Percentiles rank a stretch among this genome's conserved stretches.
Conservation (phyloP, 176 grass and related monocot species). For the Themeda triandra region DNA sequence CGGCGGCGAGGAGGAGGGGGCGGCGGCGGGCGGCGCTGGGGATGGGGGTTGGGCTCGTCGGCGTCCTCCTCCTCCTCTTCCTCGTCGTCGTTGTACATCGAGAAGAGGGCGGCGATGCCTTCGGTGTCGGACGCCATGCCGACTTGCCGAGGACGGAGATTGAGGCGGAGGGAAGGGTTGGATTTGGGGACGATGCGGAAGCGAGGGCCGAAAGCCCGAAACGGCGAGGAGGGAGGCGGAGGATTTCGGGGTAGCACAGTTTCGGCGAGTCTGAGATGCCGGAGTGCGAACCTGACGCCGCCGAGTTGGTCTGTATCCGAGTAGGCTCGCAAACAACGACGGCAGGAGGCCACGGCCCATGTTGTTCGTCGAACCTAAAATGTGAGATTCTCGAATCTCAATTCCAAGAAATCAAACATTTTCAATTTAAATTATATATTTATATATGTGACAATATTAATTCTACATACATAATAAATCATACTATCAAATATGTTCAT, state of each 20-base stretch:
- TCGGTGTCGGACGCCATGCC: constrained; percentile 67
- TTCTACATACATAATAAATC: too few relatives aligned
- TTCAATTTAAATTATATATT: too few relatives aligned
- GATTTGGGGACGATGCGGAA: constrained; percentile 27
- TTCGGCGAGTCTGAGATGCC: background rate
- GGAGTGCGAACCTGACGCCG: too few relatives aligned
- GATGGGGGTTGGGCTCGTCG: constrained; percentile 40
- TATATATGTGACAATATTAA: too few relatives aligned
- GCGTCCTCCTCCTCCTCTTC: constrained; percentile 80
- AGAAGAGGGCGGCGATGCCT: constrained; percentile 73
- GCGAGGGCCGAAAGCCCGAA: constrained; percentile 1
- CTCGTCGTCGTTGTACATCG: constrained; percentile 84
- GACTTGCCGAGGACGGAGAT: background rate
- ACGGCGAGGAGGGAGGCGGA: constrained; percentile 17
- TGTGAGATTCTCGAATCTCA: too few relatives aligned
- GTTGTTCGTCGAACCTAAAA: too few relatives aligned
- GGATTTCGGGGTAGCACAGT: background rate
- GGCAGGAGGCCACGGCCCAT: too few relatives aligned
- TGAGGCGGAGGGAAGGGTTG: background rate
- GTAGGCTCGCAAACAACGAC: too few relatives aligned
- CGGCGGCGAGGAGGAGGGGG: constrained; percentile 29
- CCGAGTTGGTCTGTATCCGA: too few relatives aligned
- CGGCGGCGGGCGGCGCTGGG: background rate
- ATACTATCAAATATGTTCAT: too few relatives aligned
- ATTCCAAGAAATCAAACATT: too few relatives aligned